Percentiles rank a stretch among this genome's conserved stretches.
phyloP scores from a whole-genome alignment of 257 asterid species.

The Scutellaria galericulata region DNA sequence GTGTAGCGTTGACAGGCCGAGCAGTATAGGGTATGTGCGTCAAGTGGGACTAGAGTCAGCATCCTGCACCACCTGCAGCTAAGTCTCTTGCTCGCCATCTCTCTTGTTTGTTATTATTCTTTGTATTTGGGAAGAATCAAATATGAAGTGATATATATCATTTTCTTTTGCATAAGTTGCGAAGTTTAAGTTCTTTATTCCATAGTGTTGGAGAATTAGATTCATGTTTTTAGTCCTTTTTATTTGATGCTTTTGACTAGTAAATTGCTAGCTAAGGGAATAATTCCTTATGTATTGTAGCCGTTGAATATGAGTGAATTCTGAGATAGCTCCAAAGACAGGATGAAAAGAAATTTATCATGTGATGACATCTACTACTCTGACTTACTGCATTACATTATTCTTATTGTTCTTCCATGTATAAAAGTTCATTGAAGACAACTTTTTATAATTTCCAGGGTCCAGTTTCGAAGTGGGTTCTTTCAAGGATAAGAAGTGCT shows the following conservation, averaged over 20 bases:
- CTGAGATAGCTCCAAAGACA: slow-evolving; percentile 16
- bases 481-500: neutral
- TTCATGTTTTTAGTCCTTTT: slow-evolving; percentile 34
- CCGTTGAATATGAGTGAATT: neutral
- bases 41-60: slow-evolving; percentile 44
- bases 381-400: neutral
- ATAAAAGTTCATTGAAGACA: neutral
- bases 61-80: slow-evolving; percentile 60
- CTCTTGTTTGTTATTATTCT: neutral
- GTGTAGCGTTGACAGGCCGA: slow-evolving; percentile 49
- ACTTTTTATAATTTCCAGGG: neutral
- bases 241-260: slow-evolving; percentile 3
- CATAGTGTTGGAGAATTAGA: slow-evolving; percentile 46
- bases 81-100: slow-evolving; percentile 56
- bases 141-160: slow-evolving; percentile 19
- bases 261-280: slow-evolving; percentile 3
- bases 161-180: slow-evolving; percentile 15
- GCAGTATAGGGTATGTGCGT: slow-evolving; percentile 48
- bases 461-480: slow-evolving; percentile 2
- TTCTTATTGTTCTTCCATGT: neutral
- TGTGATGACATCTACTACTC: neutral
- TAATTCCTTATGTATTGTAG: neutral
- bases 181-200: slow-evolving; percentile 9
- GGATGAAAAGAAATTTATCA: neutral
- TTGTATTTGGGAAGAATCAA: slow-evolving; percentile 25